Conservation (phyloP, 208 protist genomes). For the Leishmania guyanensis region DNA sequence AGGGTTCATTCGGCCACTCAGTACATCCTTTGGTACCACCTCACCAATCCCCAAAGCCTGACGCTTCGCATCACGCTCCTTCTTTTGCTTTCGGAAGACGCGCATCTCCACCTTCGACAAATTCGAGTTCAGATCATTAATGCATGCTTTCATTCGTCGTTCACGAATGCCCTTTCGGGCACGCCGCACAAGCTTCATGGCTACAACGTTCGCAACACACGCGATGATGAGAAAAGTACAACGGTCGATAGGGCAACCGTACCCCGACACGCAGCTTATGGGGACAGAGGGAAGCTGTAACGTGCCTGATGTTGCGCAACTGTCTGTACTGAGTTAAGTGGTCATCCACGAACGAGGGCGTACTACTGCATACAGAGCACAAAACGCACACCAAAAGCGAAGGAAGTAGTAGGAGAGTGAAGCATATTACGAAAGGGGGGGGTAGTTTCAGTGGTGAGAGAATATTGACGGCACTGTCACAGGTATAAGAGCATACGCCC, state of each 20-base stretch:
- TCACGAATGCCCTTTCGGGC: constrained; percentile 89
- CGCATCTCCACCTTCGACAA: constrained; percentile 84
- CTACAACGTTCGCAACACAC: neutral
- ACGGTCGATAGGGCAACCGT: neutral
- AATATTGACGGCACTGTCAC: neutral
- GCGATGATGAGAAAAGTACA: neutral
- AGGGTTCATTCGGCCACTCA: constrained; percentile 70
- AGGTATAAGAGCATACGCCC: neutral
- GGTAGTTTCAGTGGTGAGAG: neutral
- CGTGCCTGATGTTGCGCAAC: neutral
- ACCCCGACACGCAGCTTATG: neutral
- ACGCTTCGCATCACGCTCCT: constrained; percentile 39
- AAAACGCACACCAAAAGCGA: neutral
- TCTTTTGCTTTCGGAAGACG: constrained; percentile 68
- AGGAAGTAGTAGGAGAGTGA: neutral
- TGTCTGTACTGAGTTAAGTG: neutral
- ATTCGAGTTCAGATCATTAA: constrained; percentile 82
- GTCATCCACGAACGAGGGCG: neutral
- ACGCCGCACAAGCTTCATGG: constrained; percentile 87
- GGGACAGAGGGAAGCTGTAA: neutral
- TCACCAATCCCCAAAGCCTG: constrained; percentile 35
- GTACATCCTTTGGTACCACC: constrained; percentile 53
- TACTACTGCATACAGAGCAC: neutral
- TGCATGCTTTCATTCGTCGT: constrained; percentile 86
- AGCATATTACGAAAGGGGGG: neutral